Evolutionary conservation across 192 early-diverging fungal species (phyloP).

Genomic region (Coemansia guatemalensis): DNA sequence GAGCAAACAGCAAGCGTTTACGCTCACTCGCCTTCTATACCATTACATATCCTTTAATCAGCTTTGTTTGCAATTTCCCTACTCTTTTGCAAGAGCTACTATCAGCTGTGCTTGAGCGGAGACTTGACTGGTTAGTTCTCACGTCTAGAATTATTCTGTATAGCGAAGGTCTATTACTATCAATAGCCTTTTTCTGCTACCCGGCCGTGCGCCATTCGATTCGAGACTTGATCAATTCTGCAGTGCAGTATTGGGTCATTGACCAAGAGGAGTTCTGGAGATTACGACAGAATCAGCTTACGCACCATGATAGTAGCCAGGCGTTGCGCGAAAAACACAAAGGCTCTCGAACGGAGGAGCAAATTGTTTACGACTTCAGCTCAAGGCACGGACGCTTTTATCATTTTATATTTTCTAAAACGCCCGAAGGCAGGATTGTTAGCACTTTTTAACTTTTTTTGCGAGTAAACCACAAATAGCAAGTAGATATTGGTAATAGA

Average conservation of each 20-base stretch:
- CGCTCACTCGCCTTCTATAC: slow-evolving; percentile 51
- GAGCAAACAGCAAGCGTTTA: slow-evolving; percentile 49
- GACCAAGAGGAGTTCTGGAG: slow-evolving; percentile 54
- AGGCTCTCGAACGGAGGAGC: slow-evolving; percentile 19
- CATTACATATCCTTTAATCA: slow-evolving; percentile 46
- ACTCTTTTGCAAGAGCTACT: slow-evolving; percentile 40
- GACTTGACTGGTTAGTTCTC: slow-evolving; percentile 21
- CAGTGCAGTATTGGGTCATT: slow-evolving; percentile 50
- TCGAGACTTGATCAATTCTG: slow-evolving; percentile 38
- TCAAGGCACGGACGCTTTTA: slow-evolving; percentile 37
- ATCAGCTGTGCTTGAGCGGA: slow-evolving; percentile 20
- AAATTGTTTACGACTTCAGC: slow-evolving; percentile 32
- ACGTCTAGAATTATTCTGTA: slow-evolving; percentile 16
- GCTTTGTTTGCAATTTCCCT: slow-evolving; percentile 46
- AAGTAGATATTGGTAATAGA: not conserved
- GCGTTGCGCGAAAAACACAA: slow-evolving; percentile 2
- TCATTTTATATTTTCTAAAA: slow-evolving; percentile 33
- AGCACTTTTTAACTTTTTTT: slow-evolving; percentile 2
- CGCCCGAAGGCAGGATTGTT: slow-evolving; percentile 35
- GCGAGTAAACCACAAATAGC: not conserved
- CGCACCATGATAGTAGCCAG: not conserved
- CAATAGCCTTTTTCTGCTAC: slow-evolving; percentile 44
- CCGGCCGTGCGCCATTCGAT: slow-evolving; percentile 48
- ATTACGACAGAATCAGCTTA: slow-evolving; percentile 18
- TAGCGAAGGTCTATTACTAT: slow-evolving; percentile 42